These are phyloP conservation scores for Suillus plorans DNA, from an alignment of 768 basidiomycete genomes.

Conservation along the genomic window DNA sequence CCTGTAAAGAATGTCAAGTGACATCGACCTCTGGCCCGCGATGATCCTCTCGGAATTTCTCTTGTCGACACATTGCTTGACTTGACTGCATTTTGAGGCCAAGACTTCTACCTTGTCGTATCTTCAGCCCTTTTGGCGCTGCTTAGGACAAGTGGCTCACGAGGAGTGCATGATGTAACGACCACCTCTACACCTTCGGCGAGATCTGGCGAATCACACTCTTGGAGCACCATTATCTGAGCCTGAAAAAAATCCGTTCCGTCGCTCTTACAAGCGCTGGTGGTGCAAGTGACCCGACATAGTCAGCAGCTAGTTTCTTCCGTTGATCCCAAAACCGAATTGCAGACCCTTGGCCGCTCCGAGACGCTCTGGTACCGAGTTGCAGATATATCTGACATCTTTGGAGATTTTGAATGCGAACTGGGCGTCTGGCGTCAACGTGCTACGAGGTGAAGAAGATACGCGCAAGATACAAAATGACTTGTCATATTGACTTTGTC, in stretches of 20 bases:
- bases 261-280: background rate
- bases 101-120: background rate
- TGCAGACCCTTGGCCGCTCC: background rate
- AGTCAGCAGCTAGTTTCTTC: background rate
- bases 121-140: background rate
- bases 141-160: background rate
- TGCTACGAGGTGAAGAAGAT: background rate
- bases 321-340: background rate
- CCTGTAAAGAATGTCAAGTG: background rate
- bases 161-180: background rate
- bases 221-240: background rate
- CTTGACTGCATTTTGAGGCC: background rate
- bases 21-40: background rate
- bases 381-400: too few relatives aligned
- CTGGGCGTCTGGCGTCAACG: background rate
- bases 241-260: background rate
- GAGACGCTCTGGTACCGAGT: background rate
- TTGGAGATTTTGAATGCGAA: background rate
- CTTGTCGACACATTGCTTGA: background rate
- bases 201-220: background rate
- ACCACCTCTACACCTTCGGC: background rate
- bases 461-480: background rate
- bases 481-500: background rate
- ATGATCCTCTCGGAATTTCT: background rate
- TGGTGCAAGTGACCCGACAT: background rate